Percentiles rank a stretch among this genome's conserved stretches.
phyloP scores from a whole-genome alignment of 805 yeast species.

The Wickerhamomyces rabaulensis region DNA sequence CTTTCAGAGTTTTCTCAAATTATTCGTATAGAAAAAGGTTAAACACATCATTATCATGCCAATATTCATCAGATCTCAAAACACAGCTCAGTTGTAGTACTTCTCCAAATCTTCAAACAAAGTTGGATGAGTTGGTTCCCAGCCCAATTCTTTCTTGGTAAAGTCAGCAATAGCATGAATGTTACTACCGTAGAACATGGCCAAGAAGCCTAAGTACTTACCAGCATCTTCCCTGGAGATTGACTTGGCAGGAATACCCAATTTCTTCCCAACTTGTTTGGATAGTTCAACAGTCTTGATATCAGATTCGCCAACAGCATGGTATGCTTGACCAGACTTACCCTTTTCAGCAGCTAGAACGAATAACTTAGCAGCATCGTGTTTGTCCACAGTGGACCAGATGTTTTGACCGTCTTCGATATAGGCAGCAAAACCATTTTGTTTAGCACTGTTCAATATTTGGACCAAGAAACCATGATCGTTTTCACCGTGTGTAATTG shows the following conservation, averaged over 20 bases:
- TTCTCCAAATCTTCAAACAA: conserved; percentile 22
- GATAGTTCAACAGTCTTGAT: conserved; percentile 24
- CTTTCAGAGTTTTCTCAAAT: no score
- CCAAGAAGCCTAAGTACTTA: conserved; percentile 12
- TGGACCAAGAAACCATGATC: conserved; percentile 24
- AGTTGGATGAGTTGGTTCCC: conserved; percentile 22
- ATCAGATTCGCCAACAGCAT: conserved; percentile 25
- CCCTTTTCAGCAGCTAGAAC: conserved; percentile 24
- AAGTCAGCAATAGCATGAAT: conserved; percentile 14
- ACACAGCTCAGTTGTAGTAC: conserved; percentile 11
- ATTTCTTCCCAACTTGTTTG: conserved; percentile 19
- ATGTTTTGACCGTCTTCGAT: conserved; percentile 15
- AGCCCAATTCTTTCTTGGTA: conserved; percentile 22
- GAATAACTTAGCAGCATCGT: conserved; percentile 31
- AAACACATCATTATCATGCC: no score
- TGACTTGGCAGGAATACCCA: conserved; percentile 14
- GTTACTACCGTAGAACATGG: conserved; percentile 8
- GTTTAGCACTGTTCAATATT: conserved; percentile 25
- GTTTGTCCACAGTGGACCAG: conserved; percentile 26
- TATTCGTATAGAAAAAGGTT: no score
- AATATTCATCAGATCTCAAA: no score
- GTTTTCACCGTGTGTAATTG: conserved; percentile 30
- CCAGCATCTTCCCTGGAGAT: conserved; percentile 13
- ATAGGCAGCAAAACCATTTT: conserved; percentile 28
- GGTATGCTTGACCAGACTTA: conserved; percentile 22